Percentiles rank a stretch among this genome's conserved stretches.
Conservation (phyloP, 495 filamentous ascomycete species). For the Pseudotulostoma volvatum region DNA sequence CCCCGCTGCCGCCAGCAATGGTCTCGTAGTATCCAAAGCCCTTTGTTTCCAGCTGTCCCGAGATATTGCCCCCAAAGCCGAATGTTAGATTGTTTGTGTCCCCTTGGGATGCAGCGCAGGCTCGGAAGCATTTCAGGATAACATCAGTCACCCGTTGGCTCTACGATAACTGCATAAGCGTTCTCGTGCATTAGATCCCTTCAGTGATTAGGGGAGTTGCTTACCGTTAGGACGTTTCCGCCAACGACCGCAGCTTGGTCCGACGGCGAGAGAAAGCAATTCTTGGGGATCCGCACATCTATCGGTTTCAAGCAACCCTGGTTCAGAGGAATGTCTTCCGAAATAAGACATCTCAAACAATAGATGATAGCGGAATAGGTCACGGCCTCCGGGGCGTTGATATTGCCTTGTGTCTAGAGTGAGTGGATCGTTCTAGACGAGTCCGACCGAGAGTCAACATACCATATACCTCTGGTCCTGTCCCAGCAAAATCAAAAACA, state of each 20-base stretch:
- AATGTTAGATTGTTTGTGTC: slow-evolving; percentile 61
- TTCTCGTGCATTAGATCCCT: background rate
- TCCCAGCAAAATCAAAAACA: slow-evolving; percentile 60
- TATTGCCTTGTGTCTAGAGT: slow-evolving; percentile 37
- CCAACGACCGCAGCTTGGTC: slow-evolving; percentile 73
- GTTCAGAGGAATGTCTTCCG: slow-evolving; percentile 81
- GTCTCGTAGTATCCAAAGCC: slow-evolving; percentile 95
- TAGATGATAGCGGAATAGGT: slow-evolving; percentile 88
- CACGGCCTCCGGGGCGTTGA: slow-evolving; percentile 78
- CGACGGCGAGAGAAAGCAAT: slow-evolving; percentile 65
- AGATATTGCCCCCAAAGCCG: slow-evolving; percentile 19
- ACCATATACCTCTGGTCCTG: slow-evolving; percentile 68
- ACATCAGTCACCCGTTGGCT: slow-evolving; percentile 78
- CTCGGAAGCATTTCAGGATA: slow-evolving; percentile 69
- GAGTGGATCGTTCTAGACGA: background rate
- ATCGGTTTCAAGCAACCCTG: slow-evolving; percentile 84
- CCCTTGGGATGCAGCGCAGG: slow-evolving; percentile 75
- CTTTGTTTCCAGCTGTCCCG: slow-evolving; percentile 11
- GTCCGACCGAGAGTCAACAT: background rate
- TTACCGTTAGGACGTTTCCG: slow-evolving; percentile 61
- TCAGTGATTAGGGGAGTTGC: background rate
- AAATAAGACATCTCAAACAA: slow-evolving; percentile 72
- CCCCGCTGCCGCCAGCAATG: slow-evolving; percentile 77
- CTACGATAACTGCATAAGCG: background rate
- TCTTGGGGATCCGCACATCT: slow-evolving; percentile 57